Conservation (phyloP, 2,329 filamentous ascomycete species). For the Cryphonectria parasitica region DNA sequence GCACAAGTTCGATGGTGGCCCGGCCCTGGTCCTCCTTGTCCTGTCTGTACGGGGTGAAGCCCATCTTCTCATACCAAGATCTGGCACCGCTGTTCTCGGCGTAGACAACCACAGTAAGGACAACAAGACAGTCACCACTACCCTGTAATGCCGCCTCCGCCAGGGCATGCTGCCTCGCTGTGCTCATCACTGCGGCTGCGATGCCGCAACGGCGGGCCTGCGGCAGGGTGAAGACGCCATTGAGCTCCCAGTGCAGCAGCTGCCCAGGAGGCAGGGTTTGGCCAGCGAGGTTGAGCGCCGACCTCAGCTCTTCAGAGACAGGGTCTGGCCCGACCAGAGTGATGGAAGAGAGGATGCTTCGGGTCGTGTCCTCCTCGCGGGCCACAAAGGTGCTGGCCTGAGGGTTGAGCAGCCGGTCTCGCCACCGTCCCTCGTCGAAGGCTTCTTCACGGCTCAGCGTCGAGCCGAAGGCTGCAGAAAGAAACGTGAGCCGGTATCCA, state of each 20-base stretch:
- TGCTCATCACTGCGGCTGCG: conserved; percentile 39
- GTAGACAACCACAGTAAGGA: conserved; percentile 25
- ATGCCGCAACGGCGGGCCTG: conserved; percentile 42
- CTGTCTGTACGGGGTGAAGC: not conserved
- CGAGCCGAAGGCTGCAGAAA: conserved; percentile 42
- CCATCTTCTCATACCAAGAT: conserved; percentile 14
- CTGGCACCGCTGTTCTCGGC: conserved; percentile 26
- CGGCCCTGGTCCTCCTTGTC: conserved; percentile 5
- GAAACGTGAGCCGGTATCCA: conserved; percentile 29
- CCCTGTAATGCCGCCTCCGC: conserved; percentile 32
- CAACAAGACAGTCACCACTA: conserved; percentile 29
- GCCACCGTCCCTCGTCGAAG: conserved; percentile 43
- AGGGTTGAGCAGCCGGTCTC: conserved; percentile 41
- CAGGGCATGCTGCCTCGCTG: conserved; percentile 35
- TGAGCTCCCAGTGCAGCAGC: conserved; percentile 38
- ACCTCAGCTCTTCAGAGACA: conserved; percentile 29
- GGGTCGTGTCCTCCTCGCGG: conserved; percentile 29
- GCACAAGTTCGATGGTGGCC: conserved; percentile 4
- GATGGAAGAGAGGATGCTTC: conserved; percentile 38
- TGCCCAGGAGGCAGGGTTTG: conserved; percentile 15
- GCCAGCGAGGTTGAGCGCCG: conserved; percentile 23
- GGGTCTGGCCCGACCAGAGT: conserved; percentile 40
- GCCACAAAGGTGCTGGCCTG: conserved; percentile 41
- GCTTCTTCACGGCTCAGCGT: conserved; percentile 42
- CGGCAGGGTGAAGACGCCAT: conserved; percentile 44